A percentile compares a stretch with the other conserved stretches of the same genome.
Conservation (phyloP, 805 yeast species). For the Ogataea paradorogensis region DNA sequence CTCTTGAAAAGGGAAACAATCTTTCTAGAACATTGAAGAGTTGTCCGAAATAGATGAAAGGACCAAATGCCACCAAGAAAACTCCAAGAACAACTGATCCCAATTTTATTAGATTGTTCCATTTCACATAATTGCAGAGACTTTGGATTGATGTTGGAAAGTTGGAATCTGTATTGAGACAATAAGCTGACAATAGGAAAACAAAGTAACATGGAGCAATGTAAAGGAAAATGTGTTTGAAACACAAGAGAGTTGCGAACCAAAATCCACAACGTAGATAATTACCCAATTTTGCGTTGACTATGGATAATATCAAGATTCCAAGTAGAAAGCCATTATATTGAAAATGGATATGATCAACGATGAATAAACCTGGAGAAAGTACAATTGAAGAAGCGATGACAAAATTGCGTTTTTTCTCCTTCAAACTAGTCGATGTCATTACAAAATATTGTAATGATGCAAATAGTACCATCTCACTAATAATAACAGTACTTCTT, state of each 20-base stretch:
- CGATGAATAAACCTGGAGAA: slow-evolving; percentile 85
- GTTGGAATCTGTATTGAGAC: slow-evolving; percentile 44
- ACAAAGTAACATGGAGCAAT: slow-evolving; percentile 93
- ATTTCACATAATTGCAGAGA: slow-evolving; percentile 35
- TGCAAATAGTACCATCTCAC: slow-evolving; percentile 68
- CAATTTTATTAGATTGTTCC: slow-evolving; percentile 59
- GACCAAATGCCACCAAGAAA: slow-evolving; percentile 70
- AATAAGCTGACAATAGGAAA: slow-evolving; percentile 69
- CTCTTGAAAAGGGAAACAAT: slow-evolving; percentile 90
- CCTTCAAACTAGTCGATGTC: slow-evolving; percentile 35
- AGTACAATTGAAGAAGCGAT: slow-evolving; percentile 78
- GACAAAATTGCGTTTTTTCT: slow-evolving; percentile 57
- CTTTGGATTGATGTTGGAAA: slow-evolving; percentile 24
- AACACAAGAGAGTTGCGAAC: slow-evolving; percentile 79
- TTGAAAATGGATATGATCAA: slow-evolving; percentile 96
- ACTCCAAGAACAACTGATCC: slow-evolving; percentile 61
- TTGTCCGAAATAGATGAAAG: slow-evolving; percentile 63
- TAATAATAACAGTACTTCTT: slow-evolving; percentile 70
- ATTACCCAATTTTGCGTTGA: slow-evolving; percentile 59
- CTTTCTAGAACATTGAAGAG: slow-evolving; percentile 64
- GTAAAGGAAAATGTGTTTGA: slow-evolving; percentile 90
- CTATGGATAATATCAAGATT: slow-evolving; percentile 67
- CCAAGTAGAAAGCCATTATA: slow-evolving; percentile 95
- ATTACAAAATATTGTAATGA: slow-evolving; percentile 72
- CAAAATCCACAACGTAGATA: slow-evolving; percentile 61